Evolutionary conservation across 73 alveolate species (phyloP).

Genomic region (Tetrahymena thermophila): DNA sequence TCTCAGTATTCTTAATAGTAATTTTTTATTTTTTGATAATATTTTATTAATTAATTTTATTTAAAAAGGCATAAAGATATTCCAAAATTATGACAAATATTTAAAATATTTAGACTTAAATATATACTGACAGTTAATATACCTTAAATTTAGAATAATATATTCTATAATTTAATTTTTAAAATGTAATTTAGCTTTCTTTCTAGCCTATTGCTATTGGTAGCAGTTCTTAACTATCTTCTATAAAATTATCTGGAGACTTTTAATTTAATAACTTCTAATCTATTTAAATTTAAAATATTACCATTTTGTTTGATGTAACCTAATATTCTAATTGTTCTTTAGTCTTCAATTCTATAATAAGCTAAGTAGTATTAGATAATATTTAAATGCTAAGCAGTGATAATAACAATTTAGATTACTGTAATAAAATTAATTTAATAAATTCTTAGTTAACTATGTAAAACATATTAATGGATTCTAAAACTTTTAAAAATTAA

Average conservation of each 20-base stretch:
- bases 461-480: no score
- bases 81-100: no score
- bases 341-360: not conserved
- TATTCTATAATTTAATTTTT: not conserved
- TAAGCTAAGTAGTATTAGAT: not conserved
- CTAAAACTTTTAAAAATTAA: not conserved
- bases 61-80: not conserved
- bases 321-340: not conserved
- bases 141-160: not conserved
- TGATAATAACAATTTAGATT: not conserved
- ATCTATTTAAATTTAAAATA: not conserved
- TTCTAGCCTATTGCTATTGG: not conserved
- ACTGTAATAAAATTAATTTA: not conserved
- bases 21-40: no score
- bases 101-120: no score
- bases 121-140: no score
- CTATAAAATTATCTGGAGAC: not conserved
- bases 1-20: not conserved
- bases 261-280: no score
- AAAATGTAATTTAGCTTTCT: not conserved
- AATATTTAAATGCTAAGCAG: not conserved
- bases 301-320: no score
- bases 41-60: no score
- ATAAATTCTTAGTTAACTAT: not conserved
- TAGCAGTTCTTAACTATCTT: not conserved